Conservation (phyloP, 441 rosid genomes). For the Daphne laureola region DNA sequence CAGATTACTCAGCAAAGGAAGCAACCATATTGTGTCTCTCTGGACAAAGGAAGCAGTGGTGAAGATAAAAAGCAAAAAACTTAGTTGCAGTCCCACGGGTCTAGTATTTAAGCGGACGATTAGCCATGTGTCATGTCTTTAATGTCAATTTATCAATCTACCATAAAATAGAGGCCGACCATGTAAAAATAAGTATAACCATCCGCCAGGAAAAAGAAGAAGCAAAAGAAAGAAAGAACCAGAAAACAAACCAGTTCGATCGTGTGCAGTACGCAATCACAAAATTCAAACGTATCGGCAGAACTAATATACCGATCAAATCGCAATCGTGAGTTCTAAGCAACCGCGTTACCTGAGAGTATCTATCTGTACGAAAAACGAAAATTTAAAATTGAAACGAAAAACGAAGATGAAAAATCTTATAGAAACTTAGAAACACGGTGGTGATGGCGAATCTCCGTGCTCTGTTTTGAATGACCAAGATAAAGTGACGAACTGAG, state of each 20-base stretch:
- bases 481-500: too few species aligned
- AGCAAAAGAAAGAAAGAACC: not conserved
- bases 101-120: constrained; percentile 13
- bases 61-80: not conserved
- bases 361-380: too few species aligned
- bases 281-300: not conserved
- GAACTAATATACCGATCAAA: too few species aligned
- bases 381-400: too few species aligned
- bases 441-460: too few species aligned
- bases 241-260: constrained; percentile 1
- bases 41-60: constrained; percentile 7
- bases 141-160: too few species aligned
- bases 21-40: constrained; percentile 14
- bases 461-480: too few species aligned
- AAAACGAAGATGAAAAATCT: too few species aligned
- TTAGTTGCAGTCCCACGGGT: constrained; percentile 8
- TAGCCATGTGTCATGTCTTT: constrained; percentile 9
- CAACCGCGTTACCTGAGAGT: too few species aligned
- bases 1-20: constrained; percentile 17
- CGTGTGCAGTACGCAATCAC: not conserved
- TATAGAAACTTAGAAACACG: too few species aligned
- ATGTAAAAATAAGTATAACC: constrained; percentile 1
- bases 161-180: not conserved
- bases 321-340: too few species aligned
- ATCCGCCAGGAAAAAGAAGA: not conserved